Percentiles rank a stretch among this genome's conserved stretches.
These are phyloP conservation scores for Xerocomus tenax DNA, from an alignment of 1,284 basidiomycete species.

Conservation along the genomic window DNA sequence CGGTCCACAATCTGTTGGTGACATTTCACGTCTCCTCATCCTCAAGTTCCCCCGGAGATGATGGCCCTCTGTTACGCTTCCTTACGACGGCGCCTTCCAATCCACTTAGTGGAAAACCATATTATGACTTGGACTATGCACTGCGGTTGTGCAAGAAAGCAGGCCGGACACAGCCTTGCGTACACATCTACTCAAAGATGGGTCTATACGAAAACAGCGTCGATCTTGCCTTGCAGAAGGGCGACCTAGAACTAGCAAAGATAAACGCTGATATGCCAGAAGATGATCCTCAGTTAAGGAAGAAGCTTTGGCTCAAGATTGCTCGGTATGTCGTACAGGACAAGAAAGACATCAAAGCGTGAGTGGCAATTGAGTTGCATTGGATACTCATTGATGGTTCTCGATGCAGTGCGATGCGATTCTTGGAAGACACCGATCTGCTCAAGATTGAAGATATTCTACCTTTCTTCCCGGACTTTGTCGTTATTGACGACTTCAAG, in stretches of 20 bases:
- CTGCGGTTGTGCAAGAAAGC: constrained; percentile 82
- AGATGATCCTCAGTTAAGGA: constrained; percentile 77
- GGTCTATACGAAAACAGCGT: constrained; percentile 94
- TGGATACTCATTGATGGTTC: constrained; percentile 4
- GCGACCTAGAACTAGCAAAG: constrained; percentile 88
- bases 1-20: constrained; percentile 89
- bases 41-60: constrained; percentile 45
- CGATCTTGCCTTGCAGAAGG: constrained; percentile 87
- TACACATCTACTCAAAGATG: constrained; percentile 97
- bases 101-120: constrained; percentile 77
- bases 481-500: constrained; percentile 99
- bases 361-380: constrained; percentile 30
- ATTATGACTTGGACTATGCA: constrained; percentile 96
- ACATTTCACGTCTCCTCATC: constrained; percentile 71
- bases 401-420: constrained; percentile 78
- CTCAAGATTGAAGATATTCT: constrained; percentile 98
- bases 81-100: constrained; percentile 78
- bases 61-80: constrained; percentile 78
- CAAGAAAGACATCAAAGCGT: constrained; percentile 96
- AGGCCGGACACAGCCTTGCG: constrained; percentile 80
- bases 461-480: constrained; percentile 99
- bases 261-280: constrained; percentile 90
- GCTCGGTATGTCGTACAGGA: constrained; percentile 95
- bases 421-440: constrained; percentile 87
- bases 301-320: constrained; percentile 97